Percentiles rank a stretch among this genome's conserved stretches.
These are phyloP conservation scores for Juglanconis sp. DNA, from an alignment of 2,329 filamentous ascomycete genomes.

Conservation along the genomic window DNA sequence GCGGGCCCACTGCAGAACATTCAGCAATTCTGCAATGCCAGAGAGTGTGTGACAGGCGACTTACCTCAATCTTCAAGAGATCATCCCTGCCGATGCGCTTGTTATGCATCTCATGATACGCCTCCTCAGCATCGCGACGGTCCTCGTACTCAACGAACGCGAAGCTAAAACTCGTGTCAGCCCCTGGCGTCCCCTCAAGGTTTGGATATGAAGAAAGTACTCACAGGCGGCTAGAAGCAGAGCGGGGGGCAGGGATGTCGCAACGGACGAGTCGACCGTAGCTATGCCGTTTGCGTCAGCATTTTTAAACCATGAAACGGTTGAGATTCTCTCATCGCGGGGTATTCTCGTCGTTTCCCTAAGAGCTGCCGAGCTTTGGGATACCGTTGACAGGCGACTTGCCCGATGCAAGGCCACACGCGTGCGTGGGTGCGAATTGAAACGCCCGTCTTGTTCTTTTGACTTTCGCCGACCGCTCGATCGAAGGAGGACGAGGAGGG, in stretches of 20 bases:
- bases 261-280: constrained; percentile 97
- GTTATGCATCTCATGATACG: constrained; percentile 99
- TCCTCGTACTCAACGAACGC: constrained; percentile 99
- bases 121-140: constrained; percentile 95
- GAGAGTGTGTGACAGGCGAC: constrained; percentile 23
- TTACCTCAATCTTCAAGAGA: constrained; percentile 93
- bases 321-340: constrained; percentile 27
- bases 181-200: background rate
- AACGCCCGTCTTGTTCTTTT: constrained; percentile 24
- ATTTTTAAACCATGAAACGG: constrained; percentile 38
- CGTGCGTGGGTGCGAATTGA: constrained; percentile 4
- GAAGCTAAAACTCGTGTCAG: constrained; percentile 55
- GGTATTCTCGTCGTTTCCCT: constrained; percentile 25
- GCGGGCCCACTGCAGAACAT: constrained; percentile 77
- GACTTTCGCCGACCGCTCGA: constrained; percentile 43
- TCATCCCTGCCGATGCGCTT: constrained; percentile 97
- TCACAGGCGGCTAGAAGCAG: constrained; percentile 91
- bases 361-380: constrained; percentile 25
- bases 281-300: constrained; percentile 53
- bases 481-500: constrained; percentile 38
- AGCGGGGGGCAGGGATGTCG: constrained; percentile 94
- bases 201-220: constrained; percentile 36
- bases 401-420: constrained; percentile 30
- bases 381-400: constrained; percentile 33
- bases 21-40: constrained; percentile 15